Base-by-base conservation (phyloP, 2,329 filamentous ascomycete genomes). In the Colletotrichum salicis region DNA sequence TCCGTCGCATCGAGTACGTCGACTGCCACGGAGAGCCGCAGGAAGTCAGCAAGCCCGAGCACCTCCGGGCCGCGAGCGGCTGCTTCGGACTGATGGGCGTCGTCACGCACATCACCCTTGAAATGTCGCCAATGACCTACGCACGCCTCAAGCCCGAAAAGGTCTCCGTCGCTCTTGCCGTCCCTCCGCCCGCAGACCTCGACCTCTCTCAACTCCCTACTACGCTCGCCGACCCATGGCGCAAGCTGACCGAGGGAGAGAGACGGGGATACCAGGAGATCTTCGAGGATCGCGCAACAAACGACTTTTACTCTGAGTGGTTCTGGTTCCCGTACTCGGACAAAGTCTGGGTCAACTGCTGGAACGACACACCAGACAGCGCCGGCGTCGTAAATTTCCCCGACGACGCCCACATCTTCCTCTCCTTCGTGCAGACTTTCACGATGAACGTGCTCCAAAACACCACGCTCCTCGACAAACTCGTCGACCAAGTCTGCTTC, bases 301-400 rank as follows among this genome's bases (percentile, higher is more conserved):
- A 83, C 35, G 79, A 82, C 60, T 86, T 84, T 72, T 86, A 86
- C 66, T 77, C 79, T 27, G 85, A 87, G 73, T 86, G 84, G 83
- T 87, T 87, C 74, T 87, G 85, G 85, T 87, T 86, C 71, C 81
- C 85, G 0, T 85, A 84, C 66, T 81, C 82, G 24, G 79, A 82
- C 61, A 78, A 83, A 54, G 80, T 51, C 41, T 62, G 19, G 37
- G 24, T 51, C 27, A 51, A 41, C 27, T 7, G 27, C 59, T 10
- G 15, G 11, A 19, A 27, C 37, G 15, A 52, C 8, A 52, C 41
- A 10, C 6, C 41, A 6, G 19, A 48, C 19, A 48, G 41, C 41
- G 41, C 41, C 19, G 41, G 41, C 19, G 41, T 48, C 41, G 41
- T 48, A 4, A 48, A 48, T 19, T 48, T 48, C 7, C 41, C 41